Evolutionary conservation across 805 yeast genomes (phyloP).

Genomic region (Hanseniaspora lindneri): DNA sequence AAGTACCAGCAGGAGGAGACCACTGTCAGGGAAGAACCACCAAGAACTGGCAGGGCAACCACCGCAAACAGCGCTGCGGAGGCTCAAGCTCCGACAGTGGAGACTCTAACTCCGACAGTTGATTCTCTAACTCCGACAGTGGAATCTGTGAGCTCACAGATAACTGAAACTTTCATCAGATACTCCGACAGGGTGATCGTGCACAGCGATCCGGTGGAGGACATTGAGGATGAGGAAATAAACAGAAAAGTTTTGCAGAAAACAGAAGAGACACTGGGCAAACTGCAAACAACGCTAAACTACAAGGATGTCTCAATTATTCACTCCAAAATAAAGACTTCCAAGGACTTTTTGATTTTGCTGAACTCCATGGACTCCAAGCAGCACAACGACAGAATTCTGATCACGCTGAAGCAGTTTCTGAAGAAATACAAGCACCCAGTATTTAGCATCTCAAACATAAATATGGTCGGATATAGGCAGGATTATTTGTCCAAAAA

Average conservation of each 20-base stretch:
- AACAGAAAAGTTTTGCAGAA: background rate
- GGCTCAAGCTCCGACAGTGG: too few species aligned
- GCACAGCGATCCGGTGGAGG: constrained; percentile 9
- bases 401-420: background rate
- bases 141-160: background rate
- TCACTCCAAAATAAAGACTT: constrained; percentile 3
- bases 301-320: constrained; percentile 8
- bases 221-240: constrained; percentile 1
- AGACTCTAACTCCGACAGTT: background rate
- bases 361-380: constrained; percentile 13
- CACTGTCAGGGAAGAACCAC: background rate
- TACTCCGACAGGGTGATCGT: constrained; percentile 8
- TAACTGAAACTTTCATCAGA: background rate
- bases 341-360: constrained; percentile 6
- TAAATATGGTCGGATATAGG: constrained; percentile 2
- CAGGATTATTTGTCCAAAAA: constrained; percentile 7
- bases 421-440: background rate
- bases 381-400: constrained; percentile 11
- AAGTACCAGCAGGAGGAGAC: constrained; percentile 6
- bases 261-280: background rate
- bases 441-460: background rate
- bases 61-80: too few species aligned
- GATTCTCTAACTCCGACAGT: background rate
- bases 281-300: constrained; percentile 1
- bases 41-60: too few species aligned